Base-by-base conservation (phyloP, 1,284 basidiomycete genomes). In the Sporisorium scitamineum region DNA sequence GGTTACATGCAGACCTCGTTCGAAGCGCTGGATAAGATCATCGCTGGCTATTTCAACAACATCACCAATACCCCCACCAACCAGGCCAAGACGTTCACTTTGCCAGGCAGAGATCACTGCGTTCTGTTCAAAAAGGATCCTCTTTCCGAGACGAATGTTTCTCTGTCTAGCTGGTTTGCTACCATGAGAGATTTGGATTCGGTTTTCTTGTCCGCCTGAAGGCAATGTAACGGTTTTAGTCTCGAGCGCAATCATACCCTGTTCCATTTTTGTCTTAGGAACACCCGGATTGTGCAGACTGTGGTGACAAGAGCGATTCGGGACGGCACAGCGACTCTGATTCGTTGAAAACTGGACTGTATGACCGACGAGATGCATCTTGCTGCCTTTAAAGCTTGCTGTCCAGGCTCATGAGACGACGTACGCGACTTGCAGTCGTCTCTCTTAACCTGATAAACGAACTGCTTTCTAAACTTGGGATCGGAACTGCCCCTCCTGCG, bases 51-150 rank as follows among this genome's bases (percentile, higher is more conserved):
- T 55, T 65, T 61, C 18, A 29, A 37, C 20, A 62, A 71, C 51
- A 39, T 71, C 39, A 71, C 69, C 1, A 10, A 22, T 0, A 65
- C 62, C 7, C 9, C 63, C 0, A 61, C 54, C 22, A 65, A 71
- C 27, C 47, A 51, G 62, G 69, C 69, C 27, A 71, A 71, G 45
- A 52, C 41, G 2, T 71, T 71, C 55, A 26, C 41, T 1, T 14
- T 42, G 0, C 13, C 44, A 3, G 50, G 37, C 11, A 29, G 20
- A 11, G 69, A 55, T 8, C 69, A 71, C 22, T 58, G 63, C 20
- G 54, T 66, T 0, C 31, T 71, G 6, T 54, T 58, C 18, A 24
- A 54, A n/a, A 9, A 16, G 13, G 27, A 24, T 8, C 58, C 69
- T 10, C 39, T 39, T n/a, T 71, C 69, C 2, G 32, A 34, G 2